Evolutionary conservation across 768 basidiomycete species (phyloP), one percentile per base, ranked within the genome.

Genomic region (Galerina sulciceps): DNA sequence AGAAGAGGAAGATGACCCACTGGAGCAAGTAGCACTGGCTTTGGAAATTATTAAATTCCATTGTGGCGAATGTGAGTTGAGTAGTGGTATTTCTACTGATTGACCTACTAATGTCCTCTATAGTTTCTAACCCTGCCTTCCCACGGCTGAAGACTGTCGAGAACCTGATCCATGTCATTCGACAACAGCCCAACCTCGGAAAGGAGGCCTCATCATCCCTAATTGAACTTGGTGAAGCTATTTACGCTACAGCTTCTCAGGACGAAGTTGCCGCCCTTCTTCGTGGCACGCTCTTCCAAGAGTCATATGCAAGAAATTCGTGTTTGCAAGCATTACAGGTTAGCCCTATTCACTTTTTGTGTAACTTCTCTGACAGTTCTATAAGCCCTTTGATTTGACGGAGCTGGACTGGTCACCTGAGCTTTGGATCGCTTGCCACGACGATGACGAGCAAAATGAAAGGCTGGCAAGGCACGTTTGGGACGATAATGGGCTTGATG

Each of bases 401-500:
- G 96, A 99, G 47, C 71, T 94, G 37, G 95, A 97, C 60, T 99
- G 95, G 90, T 92, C 90, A 2, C 85, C 91, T 0, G 88, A 92
- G 69, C 72, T 99, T 1, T 93, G 93, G 87, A 81, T 98, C 38
- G 91, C 91, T 4, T 88, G 84, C 53, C 94, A 98, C 64, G 97
- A 99, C 58, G 79, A 82, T 9, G 87, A 86, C 52, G 93, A 94
- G 65, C 93, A 96, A 67, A 98, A 96, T 64, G 87, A 87, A 0
- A 80, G 89, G 49, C 76, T 98, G 40, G 95, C 96, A 14, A 76
- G 77, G 20, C 86, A 88, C 60, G 75, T 93, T 10, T 99, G 96
- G 96, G 96, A 97, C 54, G 97, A 98, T 61, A 99, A 99, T 62
- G 96, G 93, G 4, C 72, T 98, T 37, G 94, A 97, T 66, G 85